These are phyloP conservation scores for Backusella sp. DNA, from an alignment of 192 early-diverging fungal genomes.

Conservation along the genomic window DNA sequence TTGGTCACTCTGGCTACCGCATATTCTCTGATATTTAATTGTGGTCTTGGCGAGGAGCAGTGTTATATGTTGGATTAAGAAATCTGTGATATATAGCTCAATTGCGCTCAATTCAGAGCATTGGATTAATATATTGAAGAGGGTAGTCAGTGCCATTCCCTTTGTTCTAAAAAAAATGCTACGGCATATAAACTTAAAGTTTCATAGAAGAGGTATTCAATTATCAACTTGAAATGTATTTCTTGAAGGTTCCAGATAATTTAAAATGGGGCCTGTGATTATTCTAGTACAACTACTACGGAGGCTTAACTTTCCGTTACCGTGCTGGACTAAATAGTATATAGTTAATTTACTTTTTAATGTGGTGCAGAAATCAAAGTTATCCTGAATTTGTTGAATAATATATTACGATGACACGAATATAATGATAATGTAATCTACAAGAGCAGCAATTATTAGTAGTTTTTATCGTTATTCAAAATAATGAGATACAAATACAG, in stretches of 20 bases:
- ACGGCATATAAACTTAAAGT: background rate
- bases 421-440: background rate
- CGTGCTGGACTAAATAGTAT: background rate
- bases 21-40: background rate
- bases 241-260: background rate
- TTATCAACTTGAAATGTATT: background rate
- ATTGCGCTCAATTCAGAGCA: background rate
- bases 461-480: background rate
- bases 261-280: too few relatives aligned
- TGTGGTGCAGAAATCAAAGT: slow-evolving; percentile 3
- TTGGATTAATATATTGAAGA: too few relatives aligned
- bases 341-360: slow-evolving; percentile 3
- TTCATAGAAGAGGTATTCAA: background rate
- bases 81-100: background rate
- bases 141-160: too few relatives aligned
- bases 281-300: background rate
- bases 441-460: background rate
- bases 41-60: background rate
- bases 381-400: background rate
- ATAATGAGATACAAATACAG: background rate
- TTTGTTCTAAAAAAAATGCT: background rate
- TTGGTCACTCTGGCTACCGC: background rate
- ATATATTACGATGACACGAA: background rate
- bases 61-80: background rate
- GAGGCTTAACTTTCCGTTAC: background rate